Evolutionary conservation across 345 rosid genomes (phyloP), one percentile per base, ranked within the genome.

Genomic region (Alliaria petiolata): DNA sequence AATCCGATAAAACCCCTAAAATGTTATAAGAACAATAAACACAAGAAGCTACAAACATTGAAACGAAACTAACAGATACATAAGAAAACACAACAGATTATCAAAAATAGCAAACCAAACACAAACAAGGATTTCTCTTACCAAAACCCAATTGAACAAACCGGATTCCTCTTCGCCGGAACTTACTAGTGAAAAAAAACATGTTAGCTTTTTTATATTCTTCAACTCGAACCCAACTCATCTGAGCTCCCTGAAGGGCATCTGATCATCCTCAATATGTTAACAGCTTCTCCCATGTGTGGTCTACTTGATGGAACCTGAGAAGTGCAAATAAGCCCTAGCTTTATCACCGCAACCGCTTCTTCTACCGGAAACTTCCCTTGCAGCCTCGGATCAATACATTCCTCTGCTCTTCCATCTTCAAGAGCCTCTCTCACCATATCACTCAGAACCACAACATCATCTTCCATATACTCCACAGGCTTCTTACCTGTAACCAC

Each of bases 381-480:
- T 33, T 79, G 81, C 62, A 95, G 79, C 79, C 85, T 84, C 36
- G 42, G 80, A 50, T 95, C 99, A 0, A 95, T 74, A 49, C 93
- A 88, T 81, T 88, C 98, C 73, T 92, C 99, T 30, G 83, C 92
- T 57, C 84, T 81, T 30, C 99, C 97, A 62, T 85, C 96, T 76
- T 95, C 99, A 59, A 92, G 72, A 7, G 97, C 89, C 68, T 90
- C 92, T 67, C 98, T 84, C 54, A 95, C 91, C 99, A 88, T 87
- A 73, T 95, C 99, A 20, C 98, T 89, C 0, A 95, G 92, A 47
- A 95, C 98, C 83, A 90, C 92, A 74, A 95, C 98, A 59, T 95
- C 99, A 46, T 95, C 99, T 83, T 92, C 99, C 99, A 92, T 90
- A 78, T 95, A 95, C 80, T 92, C 99, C n/a, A 95, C 99, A 1